Base-by-base conservation (phyloP, 768 basidiomycete genomes). In the Boletus reticulatus region DNA sequence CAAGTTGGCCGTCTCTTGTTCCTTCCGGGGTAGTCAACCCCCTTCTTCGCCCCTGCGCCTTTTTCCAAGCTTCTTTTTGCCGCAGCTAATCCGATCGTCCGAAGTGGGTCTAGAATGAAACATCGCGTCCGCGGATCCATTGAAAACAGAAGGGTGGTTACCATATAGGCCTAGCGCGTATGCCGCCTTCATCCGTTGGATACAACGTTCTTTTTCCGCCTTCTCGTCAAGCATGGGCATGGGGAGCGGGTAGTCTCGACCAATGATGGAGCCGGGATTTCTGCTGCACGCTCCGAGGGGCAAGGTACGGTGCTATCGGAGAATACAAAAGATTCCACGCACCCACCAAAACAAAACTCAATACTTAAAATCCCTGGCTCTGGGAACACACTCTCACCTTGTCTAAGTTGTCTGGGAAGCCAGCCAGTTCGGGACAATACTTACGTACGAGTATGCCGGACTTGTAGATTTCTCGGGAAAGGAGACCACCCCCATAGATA, bases 91-190 rank as follows among this genome's bases (percentile, higher is more conserved):
- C 67, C 65, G 67, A 65, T 64, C 58, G 50, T 59, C 38, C 46
- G 31, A 56, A 44, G 39, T 37, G 31, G 19, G 44, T 49, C 45
- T 32, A 57, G 29, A 54, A 29, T 59, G 60, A 68, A 64, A 58
- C 60, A 53, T 52, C 51, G 65, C 61, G 48, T 51, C 57, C 63
- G 69, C 60, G 67, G 70, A 61, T 62, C 71, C 63, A 52, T 44
- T 46, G 14, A 52, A 55, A 48, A 49, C 49, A 51, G 52, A 55
- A 55, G 59, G 47, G 29, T 50, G 20, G 48, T 58, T 64, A 50
- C 62, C 66, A 65, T 62, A 67, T 31, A 48, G 37, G 32, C 52
- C 49, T 4, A 57, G 39, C 22, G 45, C 51, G 46, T 57, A 50
- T 34, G 52, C 52, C 31, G 14, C 43, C 36, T 47, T 58, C 52